These are phyloP conservation scores for Arctium lappa DNA, from an alignment of 129 eudicot species.

Conservation along the genomic window DNA sequence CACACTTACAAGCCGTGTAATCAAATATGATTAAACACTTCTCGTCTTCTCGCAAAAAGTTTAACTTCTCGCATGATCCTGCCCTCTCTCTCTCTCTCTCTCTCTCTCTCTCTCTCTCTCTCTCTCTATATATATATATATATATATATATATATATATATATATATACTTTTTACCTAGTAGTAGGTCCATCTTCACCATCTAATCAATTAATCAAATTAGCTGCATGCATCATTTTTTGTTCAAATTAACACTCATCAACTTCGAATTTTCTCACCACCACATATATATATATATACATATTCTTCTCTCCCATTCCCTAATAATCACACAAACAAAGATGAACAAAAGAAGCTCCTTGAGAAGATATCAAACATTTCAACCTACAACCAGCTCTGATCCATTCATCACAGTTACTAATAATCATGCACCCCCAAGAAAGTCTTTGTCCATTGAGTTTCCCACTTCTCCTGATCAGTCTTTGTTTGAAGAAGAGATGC, in stretches of 20 bases:
- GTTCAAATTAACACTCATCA: not conserved
- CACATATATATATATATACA: conserved; percentile 16
- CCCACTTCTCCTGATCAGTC: conserved; percentile 59
- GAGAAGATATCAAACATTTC: conserved; percentile 25
- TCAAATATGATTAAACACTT: no score
- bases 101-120: no score
- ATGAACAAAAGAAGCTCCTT: conserved; percentile 22
- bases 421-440: not conserved
- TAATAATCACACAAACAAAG: not conserved
- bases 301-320: not conserved
- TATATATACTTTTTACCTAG: no score
- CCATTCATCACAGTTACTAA: not conserved
- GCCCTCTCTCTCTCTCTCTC: no score
- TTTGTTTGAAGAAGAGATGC: conserved; percentile 31
- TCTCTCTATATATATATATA: no score
- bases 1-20: no score
- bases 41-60: no score
- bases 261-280: conserved; percentile 11
- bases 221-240: not conserved
- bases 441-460: conserved; percentile 35
- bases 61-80: no score
- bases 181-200: not conserved
- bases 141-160: no score
- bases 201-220: not conserved
- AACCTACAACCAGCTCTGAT: conserved; percentile 11